Base-by-base conservation (phyloP, 257 asterid genomes). In the Fraxinus excelsior region DNA sequence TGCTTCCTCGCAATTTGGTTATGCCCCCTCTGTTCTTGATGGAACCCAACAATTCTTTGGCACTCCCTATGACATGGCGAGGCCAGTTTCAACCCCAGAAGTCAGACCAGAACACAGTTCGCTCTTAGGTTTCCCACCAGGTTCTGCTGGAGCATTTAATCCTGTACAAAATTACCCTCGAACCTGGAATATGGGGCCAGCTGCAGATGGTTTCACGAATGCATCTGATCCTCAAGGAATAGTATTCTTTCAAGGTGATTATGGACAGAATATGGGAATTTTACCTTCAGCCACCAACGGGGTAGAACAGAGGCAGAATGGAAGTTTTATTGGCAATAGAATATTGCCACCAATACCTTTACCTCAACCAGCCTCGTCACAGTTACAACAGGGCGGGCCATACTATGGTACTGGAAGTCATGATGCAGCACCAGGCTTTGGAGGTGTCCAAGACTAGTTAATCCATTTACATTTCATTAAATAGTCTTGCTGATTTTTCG, bases 81-180 rank as follows among this genome's bases (percentile, higher is more conserved):
- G 95, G 88, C 83, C 89, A 66, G 92, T 86, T 81, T 82, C 93
- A 53, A 80, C 80, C 29, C 82, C 88, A 74, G 98, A 90, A 71
- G 75, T 78, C 23, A 90, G 92, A 79, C 72, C 91, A 10, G 97
- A 86, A 72, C 97, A 90, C 78, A 93, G 91, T 67, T 84, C 93
- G 1, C 51, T 88, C 64, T 80, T 83, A 68, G 91, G 94, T 72
- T 92, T 88, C 89, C 88, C 89, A 1, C 91, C 90, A 0, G 94
- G 88, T 35, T 88, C 90, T 74, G 77, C 90, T 23, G 91, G 87
- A 62, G 87, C 86, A 28, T 74, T 86, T 80, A 91, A 84, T 81
- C 88, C 82, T 67, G 78, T 87, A 31, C 96, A 86, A 72, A 82
- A 80, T 69, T 91, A 87, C 80, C 86, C 97, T 79, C 96, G 84